A percentile compares a stretch with the other conserved stretches of the same genome.
phyloP scores from a whole-genome alignment of 352 stramenopile species.

The Pythium rishiriense region DNA sequence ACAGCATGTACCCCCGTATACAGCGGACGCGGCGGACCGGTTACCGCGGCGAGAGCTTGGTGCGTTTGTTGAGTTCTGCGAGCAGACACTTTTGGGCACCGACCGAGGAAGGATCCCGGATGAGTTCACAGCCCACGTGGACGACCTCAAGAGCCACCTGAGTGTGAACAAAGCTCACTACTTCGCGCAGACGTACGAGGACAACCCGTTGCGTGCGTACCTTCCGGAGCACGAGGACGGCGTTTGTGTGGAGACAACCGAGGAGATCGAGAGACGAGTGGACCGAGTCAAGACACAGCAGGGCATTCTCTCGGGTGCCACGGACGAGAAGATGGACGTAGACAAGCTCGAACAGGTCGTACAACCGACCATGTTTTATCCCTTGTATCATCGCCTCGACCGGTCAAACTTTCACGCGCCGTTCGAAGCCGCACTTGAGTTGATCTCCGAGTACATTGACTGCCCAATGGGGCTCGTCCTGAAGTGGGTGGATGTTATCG shows the following conservation, averaged over 20 bases:
- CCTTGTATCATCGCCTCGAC: conserved; percentile 24
- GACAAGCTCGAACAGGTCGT: conserved; percentile 6
- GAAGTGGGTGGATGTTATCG: conserved; percentile 15
- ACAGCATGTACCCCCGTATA: conserved; percentile 28
- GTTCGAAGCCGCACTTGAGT: conserved; percentile 60
- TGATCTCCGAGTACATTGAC: conserved; percentile 69
- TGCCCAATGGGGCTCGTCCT: conserved; percentile 48
- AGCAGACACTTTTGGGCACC: conserved; percentile 39
- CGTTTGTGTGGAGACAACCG: conserved; percentile 46
- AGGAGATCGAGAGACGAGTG: conserved; percentile 57
- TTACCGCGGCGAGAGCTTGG: conserved; percentile 49
- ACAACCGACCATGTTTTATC: conserved; percentile 58
- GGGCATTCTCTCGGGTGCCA: conserved; percentile 2
- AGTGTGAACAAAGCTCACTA: conserved; percentile 18
- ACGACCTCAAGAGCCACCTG: conserved; percentile 37
- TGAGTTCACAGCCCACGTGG: conserved; percentile 44
- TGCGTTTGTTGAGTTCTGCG: conserved; percentile 55
- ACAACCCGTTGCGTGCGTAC: conserved; percentile 47
- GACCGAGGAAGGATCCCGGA: conserved; percentile 41
- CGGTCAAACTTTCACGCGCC: conserved; percentile 41
- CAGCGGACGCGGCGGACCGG: conserved; percentile 8
- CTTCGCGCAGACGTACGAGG: conserved; percentile 24
- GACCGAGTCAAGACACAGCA: conserved; percentile 30
- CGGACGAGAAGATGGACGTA: conserved; percentile 17
- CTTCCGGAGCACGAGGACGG: conserved; percentile 54